phyloP scores from a whole-genome alignment of 805 yeast species.

The Metschnikowia henanensis region DNA sequence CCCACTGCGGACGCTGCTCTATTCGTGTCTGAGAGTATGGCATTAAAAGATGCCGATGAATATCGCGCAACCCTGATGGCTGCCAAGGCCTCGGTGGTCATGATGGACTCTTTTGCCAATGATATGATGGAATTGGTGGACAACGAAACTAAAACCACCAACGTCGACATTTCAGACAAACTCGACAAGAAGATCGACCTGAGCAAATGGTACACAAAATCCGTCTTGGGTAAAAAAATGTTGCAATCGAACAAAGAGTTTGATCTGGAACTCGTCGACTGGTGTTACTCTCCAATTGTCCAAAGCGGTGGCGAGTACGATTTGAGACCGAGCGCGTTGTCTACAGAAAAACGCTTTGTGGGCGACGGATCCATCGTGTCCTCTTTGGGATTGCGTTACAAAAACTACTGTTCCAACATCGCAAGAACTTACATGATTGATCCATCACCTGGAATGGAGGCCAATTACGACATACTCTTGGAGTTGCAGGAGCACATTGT shows the following conservation, averaged over 20 bases:
- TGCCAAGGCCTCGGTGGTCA: conserved; percentile 69
- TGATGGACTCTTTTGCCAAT: conserved; percentile 81
- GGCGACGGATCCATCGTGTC: conserved; percentile 79
- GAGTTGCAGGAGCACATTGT: conserved; percentile 68
- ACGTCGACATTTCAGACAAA: conserved; percentile 68
- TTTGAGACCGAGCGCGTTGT: conserved; percentile 78
- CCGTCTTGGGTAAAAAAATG: conserved; percentile 50
- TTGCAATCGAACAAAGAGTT: conserved; percentile 56
- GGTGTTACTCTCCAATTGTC: conserved; percentile 91
- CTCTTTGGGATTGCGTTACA: conserved; percentile 83
- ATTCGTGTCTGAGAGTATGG: conserved; percentile 57
- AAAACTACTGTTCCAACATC: conserved; percentile 83
- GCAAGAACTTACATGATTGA: conserved; percentile 89
- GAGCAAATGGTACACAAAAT: conserved; percentile 64
- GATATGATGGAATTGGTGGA: conserved; percentile 87
- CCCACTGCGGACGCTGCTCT: conserved; percentile 49
- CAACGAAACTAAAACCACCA: conserved; percentile 76
- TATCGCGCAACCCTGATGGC: conserved; percentile 65
- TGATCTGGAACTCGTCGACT: conserved; percentile 76
- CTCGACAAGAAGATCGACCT: conserved; percentile 78
- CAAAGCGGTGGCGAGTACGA: conserved; percentile 89
- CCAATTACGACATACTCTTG: conserved; percentile 74
- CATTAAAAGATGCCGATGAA: conserved; percentile 79
- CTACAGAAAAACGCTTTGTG: conserved; percentile 60
- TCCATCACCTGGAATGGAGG: conserved; percentile 77